phyloP scores from a whole-genome alignment of 2,329 filamentous ascomycete species.

The Intubia oerlemansii region DNA sequence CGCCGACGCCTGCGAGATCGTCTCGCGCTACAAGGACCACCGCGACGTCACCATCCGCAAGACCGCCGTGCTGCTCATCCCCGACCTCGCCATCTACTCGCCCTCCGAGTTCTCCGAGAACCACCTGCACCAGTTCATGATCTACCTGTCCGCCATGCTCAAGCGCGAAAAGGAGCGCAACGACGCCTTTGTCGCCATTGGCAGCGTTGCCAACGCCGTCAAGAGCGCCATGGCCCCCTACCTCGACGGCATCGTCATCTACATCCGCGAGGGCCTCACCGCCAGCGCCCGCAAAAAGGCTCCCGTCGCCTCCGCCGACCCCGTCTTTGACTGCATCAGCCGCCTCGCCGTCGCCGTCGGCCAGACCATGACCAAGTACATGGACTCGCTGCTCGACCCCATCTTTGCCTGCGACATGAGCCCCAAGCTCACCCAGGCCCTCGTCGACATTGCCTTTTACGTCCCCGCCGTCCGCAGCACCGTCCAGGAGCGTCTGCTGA shows the following conservation, averaged over 20 bases:
- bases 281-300: constrained; percentile 48
- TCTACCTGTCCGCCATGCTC: constrained; percentile 79
- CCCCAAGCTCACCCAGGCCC: constrained; percentile 77
- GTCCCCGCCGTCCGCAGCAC: constrained; percentile 83
- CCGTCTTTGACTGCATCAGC: constrained; percentile 95
- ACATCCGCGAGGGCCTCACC: constrained; percentile 78
- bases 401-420: constrained; percentile 95
- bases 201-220: constrained; percentile 88
- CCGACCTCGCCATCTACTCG: constrained; percentile 79
- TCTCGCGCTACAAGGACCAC: constrained; percentile 83
- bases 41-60: constrained; percentile 70
- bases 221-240: constrained; percentile 90
- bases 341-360: constrained; percentile 88
- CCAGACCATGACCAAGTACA: constrained; percentile 93
- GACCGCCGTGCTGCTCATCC: constrained; percentile 79
- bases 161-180: constrained; percentile 92
- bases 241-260: constrained; percentile 79
- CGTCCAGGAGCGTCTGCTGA: constrained; percentile 82
- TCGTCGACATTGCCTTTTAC: constrained; percentile 98
- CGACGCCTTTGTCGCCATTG: constrained; percentile 86
- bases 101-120: constrained; percentile 72
- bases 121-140: constrained; percentile 91
- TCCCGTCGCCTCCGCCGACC: constrained; percentile 43
- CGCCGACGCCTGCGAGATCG: constrained; percentile 76
- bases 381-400: constrained; percentile 83